A percentile compares a stretch with the other conserved stretches of the same genome.
Evolutionary conservation across 2,329 filamentous ascomycete genomes (phyloP).

Genomic region (Monilinia polystroma): DNA sequence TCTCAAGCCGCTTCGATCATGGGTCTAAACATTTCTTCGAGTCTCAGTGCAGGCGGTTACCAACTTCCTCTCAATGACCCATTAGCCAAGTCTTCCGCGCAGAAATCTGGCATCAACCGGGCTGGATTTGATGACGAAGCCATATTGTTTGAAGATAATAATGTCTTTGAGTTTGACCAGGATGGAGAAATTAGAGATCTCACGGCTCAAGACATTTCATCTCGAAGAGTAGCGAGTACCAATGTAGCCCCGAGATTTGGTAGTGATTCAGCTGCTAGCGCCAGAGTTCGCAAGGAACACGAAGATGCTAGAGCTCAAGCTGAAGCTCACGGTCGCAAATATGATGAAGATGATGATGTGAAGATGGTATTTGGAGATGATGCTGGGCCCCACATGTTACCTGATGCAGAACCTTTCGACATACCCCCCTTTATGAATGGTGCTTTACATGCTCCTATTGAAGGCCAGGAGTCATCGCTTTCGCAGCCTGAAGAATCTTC

Average conservation of each 20-base stretch:
- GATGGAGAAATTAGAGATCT: conserved; percentile 59
- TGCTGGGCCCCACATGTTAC: conserved; percentile 38
- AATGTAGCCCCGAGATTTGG: conserved; percentile 25
- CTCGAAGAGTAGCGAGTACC: conserved; percentile 26
- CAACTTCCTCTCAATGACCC: conserved; percentile 35
- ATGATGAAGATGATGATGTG: conserved; percentile 34
- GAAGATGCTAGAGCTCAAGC: conserved; percentile 41
- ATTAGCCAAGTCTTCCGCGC: conserved; percentile 39
- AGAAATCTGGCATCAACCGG: conserved; percentile 38
- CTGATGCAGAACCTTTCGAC: conserved; percentile 37
- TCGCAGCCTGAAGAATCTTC: conserved; percentile 37
- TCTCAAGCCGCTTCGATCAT: conserved; percentile 34
- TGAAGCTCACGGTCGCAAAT: conserved; percentile 29
- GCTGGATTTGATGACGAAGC: conserved; percentile 39
- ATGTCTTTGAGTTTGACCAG: conserved; percentile 57
- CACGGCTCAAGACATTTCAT: conserved; percentile 30
- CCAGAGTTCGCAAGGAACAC: conserved; percentile 45
- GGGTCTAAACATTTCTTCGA: conserved; percentile 50
- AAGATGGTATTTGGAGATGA: conserved; percentile 39
- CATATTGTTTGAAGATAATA: conserved; percentile 39
- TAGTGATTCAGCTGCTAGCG: conserved; percentile 43
- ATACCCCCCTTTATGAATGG: conserved; percentile 29
- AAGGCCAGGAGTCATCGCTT: conserved; percentile 29
- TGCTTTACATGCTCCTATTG: conserved; percentile 31
- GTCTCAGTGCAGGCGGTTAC: conserved; percentile 44